phyloP scores from a whole-genome alignment of 768 basidiomycete species.

The Pleurotus ostreatus region DNA sequence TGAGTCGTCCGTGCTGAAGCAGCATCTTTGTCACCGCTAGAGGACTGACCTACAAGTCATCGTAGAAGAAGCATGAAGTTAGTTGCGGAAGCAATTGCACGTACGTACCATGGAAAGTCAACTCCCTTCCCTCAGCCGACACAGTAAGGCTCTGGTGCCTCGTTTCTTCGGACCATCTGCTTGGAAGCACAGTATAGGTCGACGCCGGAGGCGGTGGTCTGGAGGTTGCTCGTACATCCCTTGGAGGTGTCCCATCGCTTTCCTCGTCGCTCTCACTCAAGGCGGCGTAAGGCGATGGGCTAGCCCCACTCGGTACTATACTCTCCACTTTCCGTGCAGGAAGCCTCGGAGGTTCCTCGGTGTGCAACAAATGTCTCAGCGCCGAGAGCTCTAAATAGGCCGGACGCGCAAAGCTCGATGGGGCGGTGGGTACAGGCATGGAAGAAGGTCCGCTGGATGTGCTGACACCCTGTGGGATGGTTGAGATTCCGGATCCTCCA shows the following conservation, averaged over 20 bases:
- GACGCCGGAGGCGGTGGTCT: background rate
- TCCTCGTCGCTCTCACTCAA: conserved; percentile 67
- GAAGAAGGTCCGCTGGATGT: conserved; percentile 20
- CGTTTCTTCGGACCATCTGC: conserved; percentile 74
- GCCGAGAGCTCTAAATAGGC: conserved; percentile 76
- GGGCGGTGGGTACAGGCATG: conserved; percentile 24
- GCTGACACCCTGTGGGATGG: background rate
- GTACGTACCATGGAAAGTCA: conserved; percentile 61
- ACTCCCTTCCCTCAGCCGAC: conserved; percentile 67
- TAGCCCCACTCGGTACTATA: background rate
- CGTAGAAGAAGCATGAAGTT: background rate
- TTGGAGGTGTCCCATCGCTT: conserved; percentile 46
- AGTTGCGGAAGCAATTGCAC: background rate
- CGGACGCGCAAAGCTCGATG: conserved; percentile 55
- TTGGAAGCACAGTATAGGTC: conserved; percentile 45
- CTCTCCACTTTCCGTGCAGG: conserved; percentile 35
- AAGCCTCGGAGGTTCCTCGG: conserved; percentile 38
- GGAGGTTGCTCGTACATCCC: conserved; percentile 27
- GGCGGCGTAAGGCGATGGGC: background rate
- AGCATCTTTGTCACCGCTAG: conserved; percentile 73
- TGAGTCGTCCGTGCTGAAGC: conserved; percentile 76
- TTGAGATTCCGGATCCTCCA: conserved; percentile 1
- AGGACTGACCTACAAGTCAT: conserved; percentile 39
- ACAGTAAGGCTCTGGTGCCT: conserved; percentile 57
- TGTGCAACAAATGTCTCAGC: conserved; percentile 64